Conservation (phyloP, 1,139 yeast species). For the Blastobotrys apis region DNA sequence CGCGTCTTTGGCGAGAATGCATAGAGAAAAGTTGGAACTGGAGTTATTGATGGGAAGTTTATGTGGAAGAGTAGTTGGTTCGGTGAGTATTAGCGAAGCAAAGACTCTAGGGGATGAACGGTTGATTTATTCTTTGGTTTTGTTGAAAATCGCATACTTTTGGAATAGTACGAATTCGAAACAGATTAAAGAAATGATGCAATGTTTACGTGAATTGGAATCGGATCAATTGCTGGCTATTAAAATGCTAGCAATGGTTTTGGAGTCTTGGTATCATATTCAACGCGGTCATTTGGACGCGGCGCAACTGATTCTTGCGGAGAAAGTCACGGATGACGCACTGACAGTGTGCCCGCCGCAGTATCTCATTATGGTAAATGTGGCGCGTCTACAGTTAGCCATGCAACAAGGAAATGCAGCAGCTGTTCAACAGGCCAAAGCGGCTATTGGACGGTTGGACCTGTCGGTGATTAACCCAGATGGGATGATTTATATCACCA, state of each 20-base stretch:
- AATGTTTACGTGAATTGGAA: slow-evolving; percentile 1
- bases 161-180: slow-evolving; percentile 3
- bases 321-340: not conserved
- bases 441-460: not conserved
- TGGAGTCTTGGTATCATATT: slow-evolving; percentile 4
- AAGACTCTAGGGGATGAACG: slow-evolving; percentile 6
- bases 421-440: not conserved
- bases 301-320: too few species aligned
- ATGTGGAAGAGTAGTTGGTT: not conserved
- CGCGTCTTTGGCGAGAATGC: slow-evolving; percentile 4
- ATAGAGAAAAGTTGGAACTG: slow-evolving; percentile 10
- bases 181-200: not conserved
- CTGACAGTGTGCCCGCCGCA: slow-evolving; percentile 9
- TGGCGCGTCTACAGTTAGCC: not conserved
- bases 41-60: slow-evolving; percentile 1
- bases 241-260: not conserved
- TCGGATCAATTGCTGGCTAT: slow-evolving; percentile 4
- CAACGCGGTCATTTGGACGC: slow-evolving; percentile 4
- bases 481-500: slow-evolving; percentile 6
- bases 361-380: not conserved
- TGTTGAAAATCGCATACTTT: not conserved
- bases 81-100: slow-evolving; percentile 1
- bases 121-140: slow-evolving; percentile 1
- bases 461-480: slow-evolving; percentile 1
- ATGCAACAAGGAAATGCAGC: not conserved